Evolutionary conservation across 179 eudicot species (phyloP), one percentile per base, ranked within the genome.

Genomic region (Nepenthes alata): DNA sequence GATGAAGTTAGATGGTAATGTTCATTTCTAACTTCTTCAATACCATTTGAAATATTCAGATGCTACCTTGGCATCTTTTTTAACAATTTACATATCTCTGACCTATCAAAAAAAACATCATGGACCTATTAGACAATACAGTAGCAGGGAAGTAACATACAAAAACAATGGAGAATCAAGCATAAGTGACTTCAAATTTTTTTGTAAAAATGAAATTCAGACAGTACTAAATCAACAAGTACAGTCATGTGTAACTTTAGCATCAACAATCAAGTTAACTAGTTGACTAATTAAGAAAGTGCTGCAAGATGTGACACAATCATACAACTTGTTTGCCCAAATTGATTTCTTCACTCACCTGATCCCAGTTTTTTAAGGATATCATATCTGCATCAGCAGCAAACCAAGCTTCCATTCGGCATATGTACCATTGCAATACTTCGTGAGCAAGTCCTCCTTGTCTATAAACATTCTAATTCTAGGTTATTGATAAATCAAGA

Each of bases 321-420:
- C 5, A 50, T 13, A 7, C 53, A 13, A 50, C 53, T 50, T 4
- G 4, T 13, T 50, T 50, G 11, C 25, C 25, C 25, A 13, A 50
- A 50, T 11, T 3, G 53, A 50, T 2, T 13, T 6, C 35, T 54
- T 64, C 49, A 80, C 76, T 75, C 64, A 74, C 98, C 94, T 93
- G 94, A 78, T 91, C 98, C 97, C 98, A 93, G 57, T 77, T 88
- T 69, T 85, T 89, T 72, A 93, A 75, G 34, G 98, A 91, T 69
- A 91, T 89, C 95, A 83, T 89, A 75, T 89, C 96, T 38, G 91
- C 91, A 75, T 91, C 98, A 59, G 91, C 98, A 72, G 96, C 95
- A 76, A 91, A 91, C 98, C 98, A 91, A 60, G 98, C 97, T 68
- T 93, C 98, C 94, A 93, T 78, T 79, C 97, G 72, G 74, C 98